phyloP scores from a whole-genome alignment of 176 grass and related monocot species.

The Calamus simplicifolius region DNA sequence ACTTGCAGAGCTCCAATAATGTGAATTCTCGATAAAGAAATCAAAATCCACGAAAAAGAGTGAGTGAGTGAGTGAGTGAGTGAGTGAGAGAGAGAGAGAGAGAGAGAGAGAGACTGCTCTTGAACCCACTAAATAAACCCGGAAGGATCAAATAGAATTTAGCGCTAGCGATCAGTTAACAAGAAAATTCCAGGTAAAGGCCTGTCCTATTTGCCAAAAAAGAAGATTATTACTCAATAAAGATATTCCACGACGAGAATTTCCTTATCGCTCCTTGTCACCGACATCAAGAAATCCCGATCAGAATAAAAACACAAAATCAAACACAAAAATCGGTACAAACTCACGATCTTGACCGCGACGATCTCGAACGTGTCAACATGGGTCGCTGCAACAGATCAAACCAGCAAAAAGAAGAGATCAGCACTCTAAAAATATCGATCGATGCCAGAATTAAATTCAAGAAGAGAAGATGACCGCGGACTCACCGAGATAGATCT shows the following conservation, averaged over 20 bases:
- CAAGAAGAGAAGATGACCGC: neutral
- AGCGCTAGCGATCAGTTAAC: too few species aligned
- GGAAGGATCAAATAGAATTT: too few species aligned
- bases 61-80: too few species aligned
- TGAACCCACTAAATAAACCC: too few species aligned
- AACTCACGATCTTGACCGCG: neutral
- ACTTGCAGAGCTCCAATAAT: too few species aligned
- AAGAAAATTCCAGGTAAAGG: too few species aligned
- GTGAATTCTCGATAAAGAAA: too few species aligned
- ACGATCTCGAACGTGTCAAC: neutral
- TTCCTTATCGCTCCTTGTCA: neutral
- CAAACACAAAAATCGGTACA: neutral
- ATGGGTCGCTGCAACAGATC: constrained; percentile 1
- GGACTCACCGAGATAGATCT: constrained; percentile 60
- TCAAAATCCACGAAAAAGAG: too few species aligned
- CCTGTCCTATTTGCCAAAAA: too few species aligned
- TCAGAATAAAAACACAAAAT: neutral
- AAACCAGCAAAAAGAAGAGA: neutral
- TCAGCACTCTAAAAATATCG: constrained; percentile 17
- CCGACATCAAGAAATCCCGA: neutral
- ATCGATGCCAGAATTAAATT: neutral
- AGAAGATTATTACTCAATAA: neutral
- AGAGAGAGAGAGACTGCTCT: too few species aligned
- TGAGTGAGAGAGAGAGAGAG: too few species aligned
- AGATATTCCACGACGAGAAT: neutral